phyloP scores from a whole-genome alignment of 768 basidiomycete species.

The Rhizopogon sp. region DNA sequence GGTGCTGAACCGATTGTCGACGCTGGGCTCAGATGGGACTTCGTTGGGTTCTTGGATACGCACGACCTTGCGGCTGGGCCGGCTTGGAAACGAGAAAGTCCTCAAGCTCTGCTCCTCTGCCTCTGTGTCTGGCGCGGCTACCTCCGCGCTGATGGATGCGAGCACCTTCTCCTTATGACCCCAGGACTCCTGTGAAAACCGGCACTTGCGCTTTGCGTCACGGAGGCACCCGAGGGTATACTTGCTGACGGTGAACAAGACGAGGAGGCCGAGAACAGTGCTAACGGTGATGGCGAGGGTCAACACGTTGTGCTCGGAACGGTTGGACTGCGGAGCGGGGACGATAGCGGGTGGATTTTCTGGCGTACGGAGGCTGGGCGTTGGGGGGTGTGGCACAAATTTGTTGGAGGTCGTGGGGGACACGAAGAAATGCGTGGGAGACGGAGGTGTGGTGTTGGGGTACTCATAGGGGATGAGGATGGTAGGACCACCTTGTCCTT shows the following conservation, averaged over 20 bases:
- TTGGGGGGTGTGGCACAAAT: background rate
- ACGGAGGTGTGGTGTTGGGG: background rate
- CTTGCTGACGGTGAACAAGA: background rate
- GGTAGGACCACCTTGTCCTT: constrained; percentile 1
- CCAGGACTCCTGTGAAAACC: constrained; percentile 4
- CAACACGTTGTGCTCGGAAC: constrained; percentile 1
- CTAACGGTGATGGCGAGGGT: constrained; percentile 12
- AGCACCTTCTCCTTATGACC: constrained; percentile 1
- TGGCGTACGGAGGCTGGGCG: constrained; percentile 3
- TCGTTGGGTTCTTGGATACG: background rate
- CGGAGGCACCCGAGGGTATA: background rate
- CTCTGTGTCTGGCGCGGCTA: background rate
- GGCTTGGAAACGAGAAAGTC: background rate
- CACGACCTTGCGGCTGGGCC: background rate
- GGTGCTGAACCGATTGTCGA: constrained; percentile 1
- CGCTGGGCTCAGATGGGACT: background rate
- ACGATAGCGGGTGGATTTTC: constrained; percentile 7
- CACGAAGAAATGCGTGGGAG: background rate
- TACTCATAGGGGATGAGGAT: constrained; percentile 12
- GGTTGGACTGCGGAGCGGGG: constrained; percentile 4
- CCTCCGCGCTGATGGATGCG: background rate
- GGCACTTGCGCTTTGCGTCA: background rate
- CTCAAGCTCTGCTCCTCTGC: background rate
- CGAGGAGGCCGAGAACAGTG: constrained; percentile 8
- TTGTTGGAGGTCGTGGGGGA: background rate